phyloP scores from a whole-genome alignment of 768 basidiomycete species.

The Naematelia aurantialba region DNA sequence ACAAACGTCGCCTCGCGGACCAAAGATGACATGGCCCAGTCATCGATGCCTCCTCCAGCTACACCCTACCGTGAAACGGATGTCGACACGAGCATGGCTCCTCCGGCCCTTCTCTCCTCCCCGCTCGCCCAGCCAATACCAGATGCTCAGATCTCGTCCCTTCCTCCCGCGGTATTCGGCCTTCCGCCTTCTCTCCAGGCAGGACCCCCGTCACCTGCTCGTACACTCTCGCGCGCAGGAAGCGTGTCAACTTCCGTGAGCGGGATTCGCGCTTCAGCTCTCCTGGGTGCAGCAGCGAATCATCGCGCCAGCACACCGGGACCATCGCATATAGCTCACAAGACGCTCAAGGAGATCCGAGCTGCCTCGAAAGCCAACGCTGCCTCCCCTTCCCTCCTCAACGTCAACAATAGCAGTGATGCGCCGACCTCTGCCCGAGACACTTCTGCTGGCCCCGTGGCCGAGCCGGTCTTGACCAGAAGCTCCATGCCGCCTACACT shows the following conservation, averaged over 20 bases:
- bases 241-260: neutral
- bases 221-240: neutral
- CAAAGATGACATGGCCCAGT: neutral
- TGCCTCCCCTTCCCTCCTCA: neutral
- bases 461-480: neutral
- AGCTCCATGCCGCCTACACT: conserved; percentile 1
- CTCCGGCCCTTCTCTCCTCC: neutral
- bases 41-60: neutral
- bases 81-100: neutral
- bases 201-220: neutral
- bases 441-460: neutral
- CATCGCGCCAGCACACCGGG: neutral
- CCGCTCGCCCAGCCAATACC: neutral
- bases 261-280: neutral
- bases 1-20: too few species aligned
- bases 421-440: neutral
- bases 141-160: neutral
- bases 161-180: neutral
- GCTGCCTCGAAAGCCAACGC: neutral
- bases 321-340: neutral
- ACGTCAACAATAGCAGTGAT: neutral
- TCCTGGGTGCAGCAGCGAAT: neutral
- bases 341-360: neutral
- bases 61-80: neutral
- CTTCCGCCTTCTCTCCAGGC: neutral